These are phyloP conservation scores for Leptomonas pyrrhocoris DNA, from an alignment of 208 protist genomes.

Conservation along the genomic window DNA sequence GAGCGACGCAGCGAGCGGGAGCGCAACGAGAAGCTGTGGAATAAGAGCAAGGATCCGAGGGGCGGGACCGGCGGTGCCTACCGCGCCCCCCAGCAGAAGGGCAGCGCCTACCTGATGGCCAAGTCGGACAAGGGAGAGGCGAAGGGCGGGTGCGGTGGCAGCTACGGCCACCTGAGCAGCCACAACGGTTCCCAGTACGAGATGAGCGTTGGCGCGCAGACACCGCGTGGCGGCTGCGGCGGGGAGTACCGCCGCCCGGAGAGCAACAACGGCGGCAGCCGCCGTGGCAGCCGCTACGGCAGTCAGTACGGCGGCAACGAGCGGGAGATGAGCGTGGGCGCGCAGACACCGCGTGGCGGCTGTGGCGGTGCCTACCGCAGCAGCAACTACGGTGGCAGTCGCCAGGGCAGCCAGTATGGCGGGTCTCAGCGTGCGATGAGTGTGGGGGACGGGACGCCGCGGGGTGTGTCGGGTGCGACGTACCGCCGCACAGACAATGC, in stretches of 20 bases:
- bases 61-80: conserved; percentile 17
- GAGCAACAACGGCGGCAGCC: conserved; percentile 18
- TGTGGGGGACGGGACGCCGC: conserved; percentile 9
- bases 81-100: background rate
- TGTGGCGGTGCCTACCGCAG: conserved; percentile 12
- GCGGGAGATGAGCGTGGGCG: conserved; percentile 8
- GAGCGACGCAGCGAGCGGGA: conserved; percentile 15
- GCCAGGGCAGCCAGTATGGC: conserved; percentile 6
- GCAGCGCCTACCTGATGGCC: conserved; percentile 16
- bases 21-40: conserved; percentile 18
- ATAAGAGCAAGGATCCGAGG: background rate
- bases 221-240: conserved; percentile 13
- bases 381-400: conserved; percentile 20
- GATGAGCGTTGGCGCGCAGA: background rate
- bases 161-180: conserved; percentile 18
- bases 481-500: conserved; percentile 6
- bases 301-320: conserved; percentile 6
- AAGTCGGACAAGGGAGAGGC: background rate
- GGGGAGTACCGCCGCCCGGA: conserved; percentile 20
- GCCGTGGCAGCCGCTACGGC: conserved; percentile 20
- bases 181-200: background rate
- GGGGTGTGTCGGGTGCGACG: conserved; percentile 1
- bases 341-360: conserved; percentile 14
- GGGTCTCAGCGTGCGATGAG: conserved; percentile 9
- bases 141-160: conserved; percentile 15